Percentiles rank a stretch among this genome's conserved stretches.
Evolutionary conservation across 73 alveolate species (phyloP).

Genomic region (Tetrahymena elliotti): DNA sequence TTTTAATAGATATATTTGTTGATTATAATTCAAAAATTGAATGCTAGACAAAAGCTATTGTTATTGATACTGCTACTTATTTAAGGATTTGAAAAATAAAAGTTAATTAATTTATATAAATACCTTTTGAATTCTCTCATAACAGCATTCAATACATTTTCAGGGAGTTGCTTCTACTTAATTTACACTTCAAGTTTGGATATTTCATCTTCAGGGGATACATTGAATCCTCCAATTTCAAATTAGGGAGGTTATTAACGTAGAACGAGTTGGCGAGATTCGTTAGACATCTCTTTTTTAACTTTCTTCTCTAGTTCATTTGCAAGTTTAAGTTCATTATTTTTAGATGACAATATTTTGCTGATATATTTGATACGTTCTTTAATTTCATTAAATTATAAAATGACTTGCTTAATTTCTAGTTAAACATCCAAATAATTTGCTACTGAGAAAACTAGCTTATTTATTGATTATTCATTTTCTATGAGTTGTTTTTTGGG

Average conservation of each 20-base stretch:
- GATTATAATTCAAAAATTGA: background rate
- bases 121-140: constrained; percentile 44
- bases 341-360: background rate
- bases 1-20: too few relatives aligned
- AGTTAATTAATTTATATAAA: background rate
- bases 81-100: too few relatives aligned
- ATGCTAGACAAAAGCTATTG: background rate
- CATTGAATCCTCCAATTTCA: background rate
- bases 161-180: constrained; percentile 57
- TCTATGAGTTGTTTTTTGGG: background rate
- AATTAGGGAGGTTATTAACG: background rate
- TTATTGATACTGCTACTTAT: background rate
- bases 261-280: background rate
- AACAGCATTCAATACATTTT: constrained; percentile 54
- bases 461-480: constrained; percentile 16
- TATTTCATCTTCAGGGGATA: constrained; percentile 31
- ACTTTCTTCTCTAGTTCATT: constrained; percentile 26
- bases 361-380: constrained; percentile 1
- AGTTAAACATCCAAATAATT: constrained; percentile 5
- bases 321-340: constrained; percentile 13
- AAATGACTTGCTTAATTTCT: background rate
- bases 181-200: constrained; percentile 43
- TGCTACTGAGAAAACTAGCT: constrained; percentile 12
- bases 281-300: background rate
- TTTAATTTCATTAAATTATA: constrained; percentile 6